Evolutionary conservation across 1,284 basidiomycete genomes (phyloP), one percentile per base, ranked within the genome.

Genomic region (Clitocybe nebularis): DNA sequence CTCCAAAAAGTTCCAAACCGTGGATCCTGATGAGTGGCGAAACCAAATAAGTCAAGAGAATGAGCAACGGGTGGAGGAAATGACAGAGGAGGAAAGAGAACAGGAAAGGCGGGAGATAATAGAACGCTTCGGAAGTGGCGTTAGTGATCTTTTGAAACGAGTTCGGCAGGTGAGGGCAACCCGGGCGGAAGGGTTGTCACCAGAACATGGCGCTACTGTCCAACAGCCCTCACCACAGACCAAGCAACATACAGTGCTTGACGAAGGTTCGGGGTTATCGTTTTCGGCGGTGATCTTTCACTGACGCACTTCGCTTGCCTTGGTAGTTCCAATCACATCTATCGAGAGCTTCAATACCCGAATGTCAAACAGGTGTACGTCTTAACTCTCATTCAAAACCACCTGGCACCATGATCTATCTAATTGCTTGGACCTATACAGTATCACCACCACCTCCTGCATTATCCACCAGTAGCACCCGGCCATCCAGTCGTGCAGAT

Each of bases 41-140:
- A 53, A 61, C 8, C 68, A 72, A 40, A 72, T 81, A 22, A 69
- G 71, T 47, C 61, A 53, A 39, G 78, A 84, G 55, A 86, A 86
- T 54, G 69, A 73, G 43, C 58, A 60, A 16, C 62, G 67, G 11
- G 70, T 87, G 4, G 68, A 67, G 5, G 56, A 54, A 1, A 87
- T 89, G 84, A 68, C 69, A 4, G 66, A 71, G 5, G 71, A 75
- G 22, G 77, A 88, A 52, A 66, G 75, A 11, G 71, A 77, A 42
- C 61, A 72, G 41, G 83, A 84, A 56, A 67, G 73, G 43, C 62
- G 66, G 42, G 79, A 86, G 50, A 77, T 90, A 26, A 51, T 85
- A 26, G 76, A 82, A 47, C 69, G 72, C 34, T 84, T 91, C 62
- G 88, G 88, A 0, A 56, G 72, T 0, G 74, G 72, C 21, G 67